Evolutionary conservation across 148 eudicot genomes (phyloP), one percentile per base, ranked within the genome.

Genomic region (Rhododendron ovatum): DNA sequence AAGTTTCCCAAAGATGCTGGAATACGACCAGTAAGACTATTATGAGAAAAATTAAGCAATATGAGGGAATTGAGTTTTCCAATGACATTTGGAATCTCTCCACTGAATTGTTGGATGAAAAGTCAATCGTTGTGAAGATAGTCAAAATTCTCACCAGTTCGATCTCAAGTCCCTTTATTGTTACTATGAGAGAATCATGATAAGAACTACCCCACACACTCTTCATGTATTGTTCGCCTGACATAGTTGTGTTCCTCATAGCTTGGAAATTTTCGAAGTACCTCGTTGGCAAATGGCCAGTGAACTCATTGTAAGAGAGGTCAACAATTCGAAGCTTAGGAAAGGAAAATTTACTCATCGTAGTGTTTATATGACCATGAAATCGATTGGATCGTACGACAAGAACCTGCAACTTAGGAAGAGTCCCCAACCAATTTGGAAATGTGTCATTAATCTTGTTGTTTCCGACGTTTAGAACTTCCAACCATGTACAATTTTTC

Each of bases 1-100:
- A 85, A 41, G 26, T 81, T 57, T 24, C 67, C 87, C 4, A 84
- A 33, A 15, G 84, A 84, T 69, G 51, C 0, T 48, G 85, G 89
- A 7, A 88, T 88, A 41, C 14, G 4, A 5, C 89, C 82, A 1
- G 82, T 81, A 37, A 84, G 87, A 6, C 69, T 53, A 51, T 85
- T 88, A 33, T 59, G 45, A 22, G 89, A 88, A 3, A 88, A 45
- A 74, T 84, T 81, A 39, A 88, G 87, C 63, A 85, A 9, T 30
- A 15, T 53, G 26, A 88, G 81, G 0, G 73, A 67, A 51, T 24
- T 39, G 2, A 87, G 89, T 2, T 28, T 26, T 55, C 89, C 89
- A 7, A 80, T 1, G 41, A 35, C 43, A 15, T 79, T 78, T 51
- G 89, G 89, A 37, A 87, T 84, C 11, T 12, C 55, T 24, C 87